Base-by-base conservation (phyloP, 345 rosid genomes). In the Tarenaya hassleriana region DNA sequence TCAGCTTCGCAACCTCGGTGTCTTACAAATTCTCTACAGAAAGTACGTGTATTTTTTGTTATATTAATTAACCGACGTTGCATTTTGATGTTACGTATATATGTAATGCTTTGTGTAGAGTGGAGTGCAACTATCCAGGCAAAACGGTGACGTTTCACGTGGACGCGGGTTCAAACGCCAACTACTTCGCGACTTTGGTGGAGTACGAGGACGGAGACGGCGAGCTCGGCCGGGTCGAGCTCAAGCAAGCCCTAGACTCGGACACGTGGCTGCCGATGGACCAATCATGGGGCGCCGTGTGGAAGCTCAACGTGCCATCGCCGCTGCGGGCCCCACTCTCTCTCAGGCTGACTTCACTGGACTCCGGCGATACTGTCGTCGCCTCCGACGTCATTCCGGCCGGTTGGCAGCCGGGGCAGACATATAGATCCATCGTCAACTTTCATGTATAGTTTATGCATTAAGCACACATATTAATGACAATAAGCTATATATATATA, bases 241-340 rank as follows among this genome's bases (percentile, higher is more conserved):
- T 83, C 16, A 80, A 77, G 62, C 73, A 72, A 45, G 73, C 79
- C 13, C 20, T 34, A 0, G 68, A 60, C 20, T n/a, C 81, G 0
- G 68, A 67, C 41, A 41, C 63, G 0, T 86, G 90, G 94, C 43
- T 71, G 10, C 50, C 82, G 10, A 78, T 81, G 90, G 72, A 58
- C 33, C 75, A 53, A 0, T 73, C 73, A 0, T 78, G 75, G 81
- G 90, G 94, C 17, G 84, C 86, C 0, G 66, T 72, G 38, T 86
- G 90, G 97, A 65, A 70, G 20, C 68, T 79, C 6, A 50, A 75
- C 51, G 37, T 63, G 0, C 75, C 80, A 10, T 75, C 84, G 0
- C 27, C 61, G 8, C 50, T 86, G 41, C 66, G 39, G 1, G 74
- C 77, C 1, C 90, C 94, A 4, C 54, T 89, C 13, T 79, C 90